phyloP scores from a whole-genome alignment of 371 early-diverging fungal genomes.

The Rhizomucor miehei region DNA sequence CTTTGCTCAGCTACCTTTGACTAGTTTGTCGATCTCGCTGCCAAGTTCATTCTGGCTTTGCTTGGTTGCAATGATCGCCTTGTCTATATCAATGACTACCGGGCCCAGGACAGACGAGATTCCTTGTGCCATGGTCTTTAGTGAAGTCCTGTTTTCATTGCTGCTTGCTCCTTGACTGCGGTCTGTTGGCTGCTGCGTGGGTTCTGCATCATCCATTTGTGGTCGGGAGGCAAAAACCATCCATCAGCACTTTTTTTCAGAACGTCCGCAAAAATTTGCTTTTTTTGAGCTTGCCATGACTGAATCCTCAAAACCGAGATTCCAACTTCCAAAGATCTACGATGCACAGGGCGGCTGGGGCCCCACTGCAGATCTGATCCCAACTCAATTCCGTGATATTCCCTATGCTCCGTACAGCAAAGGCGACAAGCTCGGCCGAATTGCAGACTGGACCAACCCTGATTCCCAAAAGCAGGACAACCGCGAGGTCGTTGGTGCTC shows the following conservation, averaged over 20 bases:
- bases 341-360: conserved; percentile 82
- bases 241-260: too few relatives aligned
- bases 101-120: conserved; percentile 47
- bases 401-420: conserved; percentile 97
- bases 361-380: conserved; percentile 53
- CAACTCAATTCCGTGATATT: conserved; percentile 75
- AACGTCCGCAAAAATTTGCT: too few relatives aligned
- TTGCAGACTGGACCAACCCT: conserved; percentile 88
- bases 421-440: conserved; percentile 90
- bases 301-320: conserved; percentile 29
- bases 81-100: conserved; percentile 51
- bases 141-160: background rate
- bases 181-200: background rate
- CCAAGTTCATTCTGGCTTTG: conserved; percentile 53
- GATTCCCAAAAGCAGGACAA: conserved; percentile 69
- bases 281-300: conserved; percentile 3
- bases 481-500: conserved; percentile 39
- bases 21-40: conserved; percentile 56
- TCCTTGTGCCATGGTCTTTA: conserved; percentile 23
- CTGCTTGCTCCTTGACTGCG: background rate
- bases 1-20: conserved; percentile 40
- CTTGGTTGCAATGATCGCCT: conserved; percentile 47
- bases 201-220: too few relatives aligned
- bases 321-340: conserved; percentile 67
- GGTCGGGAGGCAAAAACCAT: too few relatives aligned